These are phyloP conservation scores for Helicocarpus griseus DNA, from an alignment of 2,329 filamentous ascomycete genomes.

Conservation along the genomic window DNA sequence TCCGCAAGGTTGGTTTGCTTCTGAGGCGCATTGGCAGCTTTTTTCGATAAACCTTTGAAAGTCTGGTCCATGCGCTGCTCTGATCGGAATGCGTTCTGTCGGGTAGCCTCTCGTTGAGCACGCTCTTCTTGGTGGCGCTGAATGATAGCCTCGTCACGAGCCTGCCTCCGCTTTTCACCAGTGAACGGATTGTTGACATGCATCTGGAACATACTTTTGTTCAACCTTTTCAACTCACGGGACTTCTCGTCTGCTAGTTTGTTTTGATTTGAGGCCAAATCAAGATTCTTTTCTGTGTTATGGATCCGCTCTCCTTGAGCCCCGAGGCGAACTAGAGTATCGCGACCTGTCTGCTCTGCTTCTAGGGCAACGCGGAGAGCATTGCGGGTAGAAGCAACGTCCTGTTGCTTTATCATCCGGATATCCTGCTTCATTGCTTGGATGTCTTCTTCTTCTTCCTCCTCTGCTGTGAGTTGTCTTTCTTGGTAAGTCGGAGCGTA, in stretches of 20 bases:
- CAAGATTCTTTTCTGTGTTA: conserved; percentile 74
- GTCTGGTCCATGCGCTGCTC: conserved; percentile 55
- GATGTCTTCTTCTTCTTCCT: conserved; percentile 65
- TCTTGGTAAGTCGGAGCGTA: conserved; percentile 47
- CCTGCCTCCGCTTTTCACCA: conserved; percentile 52
- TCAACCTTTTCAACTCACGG: conserved; percentile 72
- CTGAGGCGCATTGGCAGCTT: conserved; percentile 37
- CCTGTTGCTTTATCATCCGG: conserved; percentile 64
- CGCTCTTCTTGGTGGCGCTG: conserved; percentile 53
- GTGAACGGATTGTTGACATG: conserved; percentile 73
- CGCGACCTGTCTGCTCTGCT: conserved; percentile 60
- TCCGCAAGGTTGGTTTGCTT: conserved; percentile 47
- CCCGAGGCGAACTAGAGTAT: conserved; percentile 63
- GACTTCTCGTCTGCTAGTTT: conserved; percentile 69
- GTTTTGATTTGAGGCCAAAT: conserved; percentile 67
- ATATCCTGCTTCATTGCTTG: conserved; percentile 65
- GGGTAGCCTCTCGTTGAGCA: conserved; percentile 46
- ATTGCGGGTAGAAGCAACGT: conserved; percentile 62
- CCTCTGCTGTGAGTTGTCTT: conserved; percentile 71
- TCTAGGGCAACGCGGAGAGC: conserved; percentile 58
- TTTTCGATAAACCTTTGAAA: conserved; percentile 53
- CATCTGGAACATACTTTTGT: conserved; percentile 83
- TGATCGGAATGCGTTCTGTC: conserved; percentile 42
- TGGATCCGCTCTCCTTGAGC: conserved; percentile 72
- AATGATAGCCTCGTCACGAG: conserved; percentile 59